Evolutionary conservation across 73 alveolate species (phyloP).

Genomic region (Urostyla sp.): DNA sequence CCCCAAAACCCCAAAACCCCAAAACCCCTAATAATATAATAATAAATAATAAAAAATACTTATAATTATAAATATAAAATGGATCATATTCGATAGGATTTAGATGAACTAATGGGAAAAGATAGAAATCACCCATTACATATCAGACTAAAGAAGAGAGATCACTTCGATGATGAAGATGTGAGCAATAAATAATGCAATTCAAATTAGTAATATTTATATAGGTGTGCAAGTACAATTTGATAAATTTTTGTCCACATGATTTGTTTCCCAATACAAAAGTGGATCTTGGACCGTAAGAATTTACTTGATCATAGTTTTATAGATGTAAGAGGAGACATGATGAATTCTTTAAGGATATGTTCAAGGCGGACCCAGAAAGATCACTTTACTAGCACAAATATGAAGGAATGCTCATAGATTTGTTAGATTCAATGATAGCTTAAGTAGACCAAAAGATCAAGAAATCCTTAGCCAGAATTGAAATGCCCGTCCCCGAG

Average conservation of each 20-base stretch:
- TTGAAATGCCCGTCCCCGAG: slow-evolving; percentile 87
- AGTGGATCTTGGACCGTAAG: slow-evolving; percentile 79
- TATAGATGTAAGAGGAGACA: slow-evolving; percentile 86
- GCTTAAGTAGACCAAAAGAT: slow-evolving; percentile 83
- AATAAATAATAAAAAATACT: background rate
- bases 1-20: background rate
- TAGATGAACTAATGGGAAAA: slow-evolving; percentile 92
- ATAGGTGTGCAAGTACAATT: slow-evolving; percentile 77
- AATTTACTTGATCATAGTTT: background rate
- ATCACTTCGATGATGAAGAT: slow-evolving; percentile 91
- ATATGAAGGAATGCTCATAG: slow-evolving; percentile 84
- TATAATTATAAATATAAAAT: slow-evolving; percentile 39
- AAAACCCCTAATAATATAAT: background rate
- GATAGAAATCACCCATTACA: slow-evolving; percentile 89
- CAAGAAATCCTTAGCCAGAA: slow-evolving; percentile 78
- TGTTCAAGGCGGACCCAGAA: slow-evolving; percentile 80
- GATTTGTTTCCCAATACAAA: slow-evolving; percentile 90
- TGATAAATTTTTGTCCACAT: slow-evolving; percentile 93
- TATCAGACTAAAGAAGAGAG: slow-evolving; percentile 80
- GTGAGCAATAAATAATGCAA: slow-evolving; percentile 51
- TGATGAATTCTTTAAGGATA: slow-evolving; percentile 85
- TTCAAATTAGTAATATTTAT: background rate
- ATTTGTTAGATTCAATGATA: slow-evolving; percentile 76
- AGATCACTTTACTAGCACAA: slow-evolving; percentile 81
- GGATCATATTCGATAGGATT: slow-evolving; percentile 85